Evolutionary conservation across 805 yeast genomes (phyloP).

Genomic region (Starmerella geochares): DNA sequence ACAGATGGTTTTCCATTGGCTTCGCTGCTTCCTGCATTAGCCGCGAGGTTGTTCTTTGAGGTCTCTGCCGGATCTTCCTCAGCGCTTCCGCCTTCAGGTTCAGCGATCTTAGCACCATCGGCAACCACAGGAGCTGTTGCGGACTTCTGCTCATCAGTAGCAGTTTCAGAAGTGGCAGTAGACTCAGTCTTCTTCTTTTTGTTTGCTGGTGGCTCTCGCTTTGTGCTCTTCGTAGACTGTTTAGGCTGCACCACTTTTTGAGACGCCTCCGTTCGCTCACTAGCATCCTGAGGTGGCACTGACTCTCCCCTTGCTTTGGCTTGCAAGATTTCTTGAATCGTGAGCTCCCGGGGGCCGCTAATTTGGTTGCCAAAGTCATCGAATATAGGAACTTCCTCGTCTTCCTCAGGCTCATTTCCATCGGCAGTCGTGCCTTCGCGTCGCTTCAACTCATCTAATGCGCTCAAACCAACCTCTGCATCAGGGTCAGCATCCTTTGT

Average conservation of each 20-base stretch:
- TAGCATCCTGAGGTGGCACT: constrained; percentile 10
- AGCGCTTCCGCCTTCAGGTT: too few relatives aligned
- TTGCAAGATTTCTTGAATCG: constrained; percentile 17
- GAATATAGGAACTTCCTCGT: constrained; percentile 21
- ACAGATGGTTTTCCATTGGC: constrained; percentile 4
- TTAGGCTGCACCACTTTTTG: constrained; percentile 1
- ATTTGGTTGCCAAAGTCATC: constrained; percentile 31
- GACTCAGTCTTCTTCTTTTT: neutral
- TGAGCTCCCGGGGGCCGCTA: constrained; percentile 26
- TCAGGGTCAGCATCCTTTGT: constrained; percentile 65
- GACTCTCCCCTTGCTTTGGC: constrained; percentile 13
- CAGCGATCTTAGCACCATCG: neutral
- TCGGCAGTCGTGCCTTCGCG: constrained; percentile 23
- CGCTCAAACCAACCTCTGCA: constrained; percentile 39
- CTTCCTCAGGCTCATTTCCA: constrained; percentile 16
- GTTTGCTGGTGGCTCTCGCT: neutral
- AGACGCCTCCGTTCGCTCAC: constrained; percentile 23
- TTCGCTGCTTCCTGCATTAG: neutral
- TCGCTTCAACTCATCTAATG: constrained; percentile 30
- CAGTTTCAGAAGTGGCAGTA: neutral
- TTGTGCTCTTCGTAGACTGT: neutral
- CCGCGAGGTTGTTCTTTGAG: neutral
- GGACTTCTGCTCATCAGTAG: neutral
- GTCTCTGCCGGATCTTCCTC: too few relatives aligned
- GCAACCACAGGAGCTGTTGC: neutral